These are phyloP conservation scores for Yarrowia sp. DNA, from an alignment of 805 yeast species.

Conservation along the genomic window DNA sequence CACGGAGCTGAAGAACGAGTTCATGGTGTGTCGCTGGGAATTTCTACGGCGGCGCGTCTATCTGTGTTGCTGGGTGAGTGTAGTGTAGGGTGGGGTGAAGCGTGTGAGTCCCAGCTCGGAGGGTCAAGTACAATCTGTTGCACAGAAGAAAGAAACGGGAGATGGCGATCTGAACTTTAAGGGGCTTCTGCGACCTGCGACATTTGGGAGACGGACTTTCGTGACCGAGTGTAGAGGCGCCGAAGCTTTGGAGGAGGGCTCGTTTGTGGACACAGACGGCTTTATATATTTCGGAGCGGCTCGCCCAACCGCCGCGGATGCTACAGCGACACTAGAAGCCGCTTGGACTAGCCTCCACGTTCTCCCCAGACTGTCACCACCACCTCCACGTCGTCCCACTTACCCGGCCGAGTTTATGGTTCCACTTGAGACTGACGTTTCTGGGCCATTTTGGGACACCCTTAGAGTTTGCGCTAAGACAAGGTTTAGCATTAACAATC, in stretches of 20 bases:
- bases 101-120: constrained; percentile 2
- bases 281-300: too few relatives aligned
- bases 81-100: neutral
- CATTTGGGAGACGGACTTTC: neutral
- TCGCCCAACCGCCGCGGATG: too few relatives aligned
- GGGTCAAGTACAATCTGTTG: constrained; percentile 7
- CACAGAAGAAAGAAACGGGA: constrained; percentile 18
- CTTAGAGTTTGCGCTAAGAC: neutral
- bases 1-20: constrained; percentile 35
- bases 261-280: too few relatives aligned
- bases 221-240: too few relatives aligned
- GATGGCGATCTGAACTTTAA: constrained; percentile 26
- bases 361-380: neutral
- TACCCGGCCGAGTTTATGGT: constrained; percentile 13
- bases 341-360: too few relatives aligned
- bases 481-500: neutral
- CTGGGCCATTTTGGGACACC: constrained; percentile 16
- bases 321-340: too few relatives aligned
- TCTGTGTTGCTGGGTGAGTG: neutral
- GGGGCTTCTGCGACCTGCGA: constrained; percentile 8
- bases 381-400: neutral
- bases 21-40: constrained; percentile 31
- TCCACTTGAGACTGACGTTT: constrained; percentile 19
- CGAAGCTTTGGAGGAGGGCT: too few relatives aligned
- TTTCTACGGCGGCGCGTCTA: neutral